Base-by-base conservation (phyloP, 768 basidiomycete genomes). In the Rhodocollybia butyracea region DNA sequence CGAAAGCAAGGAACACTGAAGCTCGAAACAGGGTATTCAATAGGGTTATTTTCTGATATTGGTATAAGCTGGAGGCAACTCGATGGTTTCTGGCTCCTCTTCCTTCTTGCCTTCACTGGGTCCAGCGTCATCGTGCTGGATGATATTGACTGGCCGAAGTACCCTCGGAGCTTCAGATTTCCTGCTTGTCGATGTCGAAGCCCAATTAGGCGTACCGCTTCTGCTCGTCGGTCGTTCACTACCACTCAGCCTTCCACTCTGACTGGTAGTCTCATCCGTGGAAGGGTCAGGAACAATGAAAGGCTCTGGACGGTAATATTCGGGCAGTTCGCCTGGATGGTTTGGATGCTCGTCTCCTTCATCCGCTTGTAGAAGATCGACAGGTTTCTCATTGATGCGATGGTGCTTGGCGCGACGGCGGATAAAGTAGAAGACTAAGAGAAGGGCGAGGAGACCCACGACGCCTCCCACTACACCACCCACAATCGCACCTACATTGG, bases 121-220 rank as follows among this genome's bases (percentile, higher is more conserved):
- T 1, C 91, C 90, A 0, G 88, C 91, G 64, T 93, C 91, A 59
- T 91, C 89, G 61, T 93, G 91, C 69, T 92, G 91, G 42, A 92
- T 79, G 62, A 91, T 81, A 64, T 92, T 91, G 31, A 93, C 83
- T 0, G 88, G 78, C 43, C 89, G 74, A 71, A 90, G 71, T 58
- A 70, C 73, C 36, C 84, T 74, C 51, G 77, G 68, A 38, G 65
- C 73, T 22, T 34, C 48, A 51, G 80, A 80, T 60, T 83, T 83
- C 62, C 77, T 66, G 39, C 53, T 65, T 59, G 64, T 69, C 40
- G 69, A 71, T 51, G 62, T 65, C 24, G 55, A 61, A 52, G 64
- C 32, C 47, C 53, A 55, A 46, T 83, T 82, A 1, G 80, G 78
- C 2, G 82, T 82, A 24, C 67, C 74, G 50, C 76, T 77, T 13